Percentiles rank a stretch among this genome's conserved stretches.
Conservation (phyloP, 2,329 filamentous ascomycete genomes). For the Acrocalymma vagum region DNA sequence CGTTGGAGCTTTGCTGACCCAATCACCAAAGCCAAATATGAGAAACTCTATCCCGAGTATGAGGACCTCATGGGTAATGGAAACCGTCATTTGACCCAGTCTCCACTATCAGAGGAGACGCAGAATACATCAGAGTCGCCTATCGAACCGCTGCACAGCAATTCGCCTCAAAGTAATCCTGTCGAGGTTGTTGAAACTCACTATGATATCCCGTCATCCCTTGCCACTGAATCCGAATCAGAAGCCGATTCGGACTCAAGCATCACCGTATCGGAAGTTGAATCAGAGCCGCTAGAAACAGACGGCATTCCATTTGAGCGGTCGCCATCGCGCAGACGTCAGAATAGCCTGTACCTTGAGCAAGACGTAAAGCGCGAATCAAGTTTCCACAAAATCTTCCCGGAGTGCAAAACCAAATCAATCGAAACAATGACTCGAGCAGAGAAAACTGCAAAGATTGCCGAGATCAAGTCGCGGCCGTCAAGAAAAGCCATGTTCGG, state of each 20-base stretch:
- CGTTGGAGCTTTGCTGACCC: slow-evolving; percentile 7
- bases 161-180: too few relatives aligned
- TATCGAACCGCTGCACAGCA: background rate
- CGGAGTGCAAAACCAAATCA: slow-evolving; percentile 6
- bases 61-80: slow-evolving; percentile 6
- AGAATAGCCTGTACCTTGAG: background rate
- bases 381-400: slow-evolving; percentile 16
- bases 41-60: slow-evolving; percentile 8
- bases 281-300: background rate
- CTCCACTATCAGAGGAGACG: background rate
- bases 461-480: slow-evolving; percentile 38
- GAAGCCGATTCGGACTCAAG: too few relatives aligned
- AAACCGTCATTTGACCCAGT: background rate
- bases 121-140: background rate
- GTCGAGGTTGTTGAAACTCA: background rate
- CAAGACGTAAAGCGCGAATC: slow-evolving; percentile 5
- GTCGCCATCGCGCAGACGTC: background rate
- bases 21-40: background rate
- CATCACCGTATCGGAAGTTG: too few relatives aligned
- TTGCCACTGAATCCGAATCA: too few relatives aligned
- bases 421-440: slow-evolving; percentile 26
- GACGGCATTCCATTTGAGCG: slow-evolving; percentile 14
- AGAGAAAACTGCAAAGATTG: slow-evolving; percentile 30
- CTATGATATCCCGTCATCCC: too few relatives aligned
- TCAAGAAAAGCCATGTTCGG: slow-evolving; percentile 43